A percentile compares a stretch with the other conserved stretches of the same genome.
Evolutionary conservation across 2,329 filamentous ascomycete species (phyloP).

Genomic region (Exophiala xenobiotica): DNA sequence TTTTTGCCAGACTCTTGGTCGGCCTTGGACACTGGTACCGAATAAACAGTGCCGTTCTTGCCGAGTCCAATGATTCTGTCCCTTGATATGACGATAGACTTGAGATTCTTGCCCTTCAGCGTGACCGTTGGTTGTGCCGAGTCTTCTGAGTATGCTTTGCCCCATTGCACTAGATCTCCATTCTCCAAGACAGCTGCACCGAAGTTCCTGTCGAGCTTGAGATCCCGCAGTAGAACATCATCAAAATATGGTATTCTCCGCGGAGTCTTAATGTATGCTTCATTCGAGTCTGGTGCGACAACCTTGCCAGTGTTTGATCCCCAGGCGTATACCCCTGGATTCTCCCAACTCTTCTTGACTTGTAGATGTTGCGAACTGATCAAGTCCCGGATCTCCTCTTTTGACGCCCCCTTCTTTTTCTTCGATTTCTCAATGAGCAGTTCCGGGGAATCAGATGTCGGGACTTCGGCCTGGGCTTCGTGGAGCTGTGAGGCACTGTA

Average conservation of each 20-base stretch:
- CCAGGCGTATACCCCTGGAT: conserved; percentile 91
- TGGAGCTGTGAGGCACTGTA: conserved; percentile 33
- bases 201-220: conserved; percentile 79
- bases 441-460: conserved; percentile 47
- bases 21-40: conserved; percentile 70
- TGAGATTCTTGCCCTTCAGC: conserved; percentile 75
- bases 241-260: conserved; percentile 79
- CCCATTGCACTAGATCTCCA: conserved; percentile 92
- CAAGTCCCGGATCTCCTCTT: conserved; percentile 71
- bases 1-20: conserved; percentile 70
- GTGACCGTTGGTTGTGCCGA: conserved; percentile 67
- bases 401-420: conserved; percentile 54
- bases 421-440: conserved; percentile 68
- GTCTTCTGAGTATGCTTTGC: conserved; percentile 68
- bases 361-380: conserved; percentile 85
- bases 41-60: conserved; percentile 75
- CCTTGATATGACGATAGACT: conserved; percentile 71
- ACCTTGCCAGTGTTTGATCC: conserved; percentile 82
- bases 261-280: conserved; percentile 75
- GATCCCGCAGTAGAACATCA: conserved; percentile 75
- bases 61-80: conserved; percentile 82
- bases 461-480: conserved; percentile 51
- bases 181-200: conserved; percentile 84
- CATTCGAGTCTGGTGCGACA: conserved; percentile 78
- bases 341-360: conserved; percentile 75